phyloP scores from a whole-genome alignment of 768 basidiomycete genomes.

The Termitomyces sp. region DNA sequence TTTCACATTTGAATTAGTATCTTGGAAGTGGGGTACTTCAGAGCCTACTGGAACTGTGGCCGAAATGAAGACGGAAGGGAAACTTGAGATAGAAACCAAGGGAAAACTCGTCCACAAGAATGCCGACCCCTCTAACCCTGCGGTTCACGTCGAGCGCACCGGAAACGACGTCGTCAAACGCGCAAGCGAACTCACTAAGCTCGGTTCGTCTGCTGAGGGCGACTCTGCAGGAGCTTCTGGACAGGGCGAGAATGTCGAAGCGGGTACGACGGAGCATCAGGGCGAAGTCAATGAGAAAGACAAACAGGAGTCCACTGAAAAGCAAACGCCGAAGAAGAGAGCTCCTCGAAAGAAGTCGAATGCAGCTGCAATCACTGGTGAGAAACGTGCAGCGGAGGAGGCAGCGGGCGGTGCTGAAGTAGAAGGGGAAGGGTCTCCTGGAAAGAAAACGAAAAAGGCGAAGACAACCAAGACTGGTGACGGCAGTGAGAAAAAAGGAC shows the following conservation, averaged over 20 bases:
- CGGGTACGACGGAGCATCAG: not conserved
- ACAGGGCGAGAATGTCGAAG: not conserved
- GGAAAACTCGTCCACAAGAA: constrained; percentile 23
- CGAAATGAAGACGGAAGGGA: constrained; percentile 17
- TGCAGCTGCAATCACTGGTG: constrained; percentile 5
- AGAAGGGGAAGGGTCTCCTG: constrained; percentile 12
- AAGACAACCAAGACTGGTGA: constrained; percentile 8
- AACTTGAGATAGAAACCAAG: constrained; percentile 21
- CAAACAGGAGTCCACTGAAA: not conserved
- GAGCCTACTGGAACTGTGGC: constrained; percentile 18
- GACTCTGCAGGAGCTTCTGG: not conserved
- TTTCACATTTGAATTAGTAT: constrained; percentile 7
- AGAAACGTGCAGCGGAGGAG: constrained; percentile 10
- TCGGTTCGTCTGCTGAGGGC: constrained; percentile 1
- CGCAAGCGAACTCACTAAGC: constrained; percentile 21
- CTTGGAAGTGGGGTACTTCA: constrained; percentile 20
- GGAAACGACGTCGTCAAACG: constrained; percentile 25
- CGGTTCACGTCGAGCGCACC: constrained; percentile 20
- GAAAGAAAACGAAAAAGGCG: constrained; percentile 19
- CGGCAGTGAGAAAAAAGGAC: constrained; percentile 11
- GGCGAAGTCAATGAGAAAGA: not conserved
- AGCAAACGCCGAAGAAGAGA: constrained; percentile 5
- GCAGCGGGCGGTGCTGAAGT: constrained; percentile 4
- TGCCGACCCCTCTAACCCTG: constrained; percentile 19
- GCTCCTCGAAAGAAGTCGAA: constrained; percentile 8